A percentile compares a stretch with the other conserved stretches of the same genome.
These are phyloP conservation scores for Mycena galericulata DNA, from an alignment of 768 basidiomycete genomes.

Conservation along the genomic window DNA sequence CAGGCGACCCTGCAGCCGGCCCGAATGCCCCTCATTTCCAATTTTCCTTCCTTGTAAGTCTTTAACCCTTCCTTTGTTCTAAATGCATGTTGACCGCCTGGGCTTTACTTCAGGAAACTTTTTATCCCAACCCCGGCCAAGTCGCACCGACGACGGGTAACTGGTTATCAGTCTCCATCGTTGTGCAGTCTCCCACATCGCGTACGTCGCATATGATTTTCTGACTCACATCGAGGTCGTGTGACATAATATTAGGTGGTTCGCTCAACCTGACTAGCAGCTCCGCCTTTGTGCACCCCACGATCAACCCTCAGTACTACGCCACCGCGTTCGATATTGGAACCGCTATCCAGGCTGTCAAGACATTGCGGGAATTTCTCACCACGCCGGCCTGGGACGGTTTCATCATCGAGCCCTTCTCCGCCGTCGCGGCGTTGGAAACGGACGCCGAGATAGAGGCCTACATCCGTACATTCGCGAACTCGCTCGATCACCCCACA, in stretches of 20 bases:
- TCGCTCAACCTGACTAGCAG: slow-evolving; percentile 9
- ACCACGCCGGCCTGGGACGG: slow-evolving; percentile 16
- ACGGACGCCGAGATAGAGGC: too few species aligned
- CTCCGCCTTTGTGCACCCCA: slow-evolving; percentile 23
- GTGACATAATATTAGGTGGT: slow-evolving; percentile 1
- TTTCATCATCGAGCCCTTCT: slow-evolving; percentile 3
- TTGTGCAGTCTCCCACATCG: too few species aligned
- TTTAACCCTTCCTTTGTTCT: background rate
- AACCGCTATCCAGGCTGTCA: too few species aligned
- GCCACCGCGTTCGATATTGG: slow-evolving; percentile 24
- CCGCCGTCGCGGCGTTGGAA: background rate
- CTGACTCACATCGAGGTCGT: background rate
- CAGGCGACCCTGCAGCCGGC: too few species aligned
- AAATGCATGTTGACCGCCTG: background rate
- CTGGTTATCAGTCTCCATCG: slow-evolving; percentile 18
- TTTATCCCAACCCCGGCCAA: slow-evolving; percentile 3
- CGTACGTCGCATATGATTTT: too few species aligned
- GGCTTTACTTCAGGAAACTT: slow-evolving; percentile 7
- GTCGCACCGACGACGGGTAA: slow-evolving; percentile 16
- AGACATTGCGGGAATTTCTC: background rate
- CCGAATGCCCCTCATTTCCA: too few species aligned
- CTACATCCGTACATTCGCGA: too few species aligned
- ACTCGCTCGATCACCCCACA: too few species aligned
- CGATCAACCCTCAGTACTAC: slow-evolving; percentile 26
- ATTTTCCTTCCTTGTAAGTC: too few species aligned